Conservation (phyloP, 495 filamentous ascomycete genomes). For the Aspergillus sclerotiicarbonarius region DNA sequence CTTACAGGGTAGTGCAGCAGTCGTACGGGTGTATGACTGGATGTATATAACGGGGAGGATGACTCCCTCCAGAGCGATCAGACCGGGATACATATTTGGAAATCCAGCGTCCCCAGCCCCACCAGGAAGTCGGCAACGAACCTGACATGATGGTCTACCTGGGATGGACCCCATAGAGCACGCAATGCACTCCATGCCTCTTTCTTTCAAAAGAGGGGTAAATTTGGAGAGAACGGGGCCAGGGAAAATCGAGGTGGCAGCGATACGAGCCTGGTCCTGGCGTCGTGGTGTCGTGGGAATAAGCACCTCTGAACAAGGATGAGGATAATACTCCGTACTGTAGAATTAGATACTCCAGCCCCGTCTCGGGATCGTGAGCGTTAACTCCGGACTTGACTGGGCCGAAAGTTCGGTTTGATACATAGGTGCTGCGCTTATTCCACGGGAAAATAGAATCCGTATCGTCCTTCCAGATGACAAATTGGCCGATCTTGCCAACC, state of each 20-base stretch:
- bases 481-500: slow-evolving; percentile 40
- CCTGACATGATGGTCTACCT: slow-evolving; percentile 11
- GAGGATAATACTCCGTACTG: slow-evolving; percentile 5
- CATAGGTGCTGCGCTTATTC: slow-evolving; percentile 7
- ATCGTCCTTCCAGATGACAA: slow-evolving; percentile 39
- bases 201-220: background rate
- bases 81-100: slow-evolving; percentile 39
- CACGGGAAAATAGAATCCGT: slow-evolving; percentile 48
- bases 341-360: slow-evolving; percentile 5
- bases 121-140: slow-evolving; percentile 24
- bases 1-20: slow-evolving; percentile 3
- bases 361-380: slow-evolving; percentile 12
- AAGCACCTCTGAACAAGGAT: background rate
- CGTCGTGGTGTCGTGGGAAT: background rate
- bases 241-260: no score
- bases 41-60: slow-evolving; percentile 8
- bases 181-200: slow-evolving; percentile 2
- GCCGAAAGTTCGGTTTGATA: slow-evolving; percentile 21
- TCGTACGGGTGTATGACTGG: slow-evolving; percentile 4
- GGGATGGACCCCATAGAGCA: slow-evolving; percentile 12
- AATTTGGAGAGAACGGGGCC: background rate
- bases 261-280: no score
- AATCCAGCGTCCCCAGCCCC: slow-evolving; percentile 29
- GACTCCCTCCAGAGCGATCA: slow-evolving; percentile 17
- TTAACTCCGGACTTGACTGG: slow-evolving; percentile 20